These are phyloP conservation scores for Vigna radiata DNA, from an alignment of 306 rosid genomes.

Conservation along the genomic window DNA sequence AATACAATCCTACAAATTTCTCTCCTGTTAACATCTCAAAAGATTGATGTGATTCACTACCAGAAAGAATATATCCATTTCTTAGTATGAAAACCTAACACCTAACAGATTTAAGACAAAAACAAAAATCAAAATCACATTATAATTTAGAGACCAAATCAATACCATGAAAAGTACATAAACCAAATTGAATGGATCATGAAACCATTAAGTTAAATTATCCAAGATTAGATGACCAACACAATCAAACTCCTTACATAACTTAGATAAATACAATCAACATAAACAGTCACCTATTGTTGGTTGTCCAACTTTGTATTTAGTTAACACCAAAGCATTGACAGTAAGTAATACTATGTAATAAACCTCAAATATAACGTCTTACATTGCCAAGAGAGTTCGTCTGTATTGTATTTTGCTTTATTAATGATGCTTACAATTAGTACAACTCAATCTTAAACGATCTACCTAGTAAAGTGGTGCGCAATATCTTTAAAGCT, in stretches of 20 bases:
- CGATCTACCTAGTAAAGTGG: neutral
- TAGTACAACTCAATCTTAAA: neutral
- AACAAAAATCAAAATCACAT: too few species aligned
- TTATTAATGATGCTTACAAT: neutral
- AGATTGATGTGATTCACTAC: too few species aligned
- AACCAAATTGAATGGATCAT: too few species aligned
- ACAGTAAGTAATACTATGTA: neutral
- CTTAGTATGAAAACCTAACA: too few species aligned
- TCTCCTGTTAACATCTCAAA: too few species aligned
- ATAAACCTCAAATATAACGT: neutral
- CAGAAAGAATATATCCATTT: too few species aligned
- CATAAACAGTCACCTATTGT: constrained; percentile 12
- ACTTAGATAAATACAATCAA: neutral
- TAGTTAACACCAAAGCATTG: constrained; percentile 29
- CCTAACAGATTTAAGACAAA: too few species aligned
- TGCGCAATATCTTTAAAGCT: too few species aligned
- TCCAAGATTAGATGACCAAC: neutral
- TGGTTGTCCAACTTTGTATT: constrained; percentile 16
- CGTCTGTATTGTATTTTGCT: constrained; percentile 1
- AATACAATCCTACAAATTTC: too few species aligned
- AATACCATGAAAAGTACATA: too few species aligned
- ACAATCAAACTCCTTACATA: constrained; percentile 30
- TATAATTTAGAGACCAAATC: too few species aligned
- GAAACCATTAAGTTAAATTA: too few species aligned
- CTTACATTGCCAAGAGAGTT: neutral